A percentile compares a stretch with the other conserved stretches of the same genome.
phyloP scores from a whole-genome alignment of 495 filamentous ascomycete species.

The Mycothermus thermophilus region DNA sequence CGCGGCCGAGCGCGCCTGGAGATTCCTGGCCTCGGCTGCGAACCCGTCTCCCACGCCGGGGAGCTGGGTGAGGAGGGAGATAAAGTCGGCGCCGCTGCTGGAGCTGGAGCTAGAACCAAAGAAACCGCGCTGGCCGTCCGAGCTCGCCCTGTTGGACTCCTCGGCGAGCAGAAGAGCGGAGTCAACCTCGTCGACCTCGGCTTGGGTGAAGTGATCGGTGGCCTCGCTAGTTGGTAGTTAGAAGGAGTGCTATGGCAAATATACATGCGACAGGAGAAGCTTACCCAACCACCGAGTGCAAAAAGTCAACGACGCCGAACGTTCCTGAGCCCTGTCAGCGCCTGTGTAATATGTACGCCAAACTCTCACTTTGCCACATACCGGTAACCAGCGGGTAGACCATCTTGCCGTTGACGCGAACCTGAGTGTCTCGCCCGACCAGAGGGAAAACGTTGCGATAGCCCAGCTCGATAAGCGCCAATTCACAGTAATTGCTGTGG shows the following conservation, averaged over 20 bases:
- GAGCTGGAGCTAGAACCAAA: constrained; percentile 26
- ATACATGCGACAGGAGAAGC: not conserved
- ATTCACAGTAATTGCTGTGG: not conserved
- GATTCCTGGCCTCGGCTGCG: constrained; percentile 57
- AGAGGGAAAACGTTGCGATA: constrained; percentile 75
- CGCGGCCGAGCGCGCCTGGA: constrained; percentile 61
- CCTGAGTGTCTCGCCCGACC: constrained; percentile 57
- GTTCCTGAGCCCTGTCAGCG: constrained; percentile 18
- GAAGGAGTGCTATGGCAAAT: not conserved
- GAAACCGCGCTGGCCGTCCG: constrained; percentile 24
- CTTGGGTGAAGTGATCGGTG: constrained; percentile 89
- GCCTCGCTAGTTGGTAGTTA: constrained; percentile 43
- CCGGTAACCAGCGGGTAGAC: constrained; percentile 83
- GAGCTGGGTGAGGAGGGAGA: constrained; percentile 58
- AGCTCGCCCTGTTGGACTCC: constrained; percentile 10
- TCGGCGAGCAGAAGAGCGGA: constrained; percentile 49
- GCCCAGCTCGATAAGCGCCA: constrained; percentile 67
- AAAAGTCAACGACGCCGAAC: constrained; percentile 89
- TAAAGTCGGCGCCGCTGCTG: constrained; percentile 41
- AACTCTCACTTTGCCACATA: constrained; percentile 23
- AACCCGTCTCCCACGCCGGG: constrained; percentile 61
- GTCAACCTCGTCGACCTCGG: constrained; percentile 84
- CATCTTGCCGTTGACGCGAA: constrained; percentile 56
- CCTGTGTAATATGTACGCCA: not conserved
- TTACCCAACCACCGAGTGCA: constrained; percentile 81